Percentiles rank a stretch among this genome's conserved stretches.
Conservation (phyloP, 495 filamentous ascomycete species). For the Gamarada debralockiae region DNA sequence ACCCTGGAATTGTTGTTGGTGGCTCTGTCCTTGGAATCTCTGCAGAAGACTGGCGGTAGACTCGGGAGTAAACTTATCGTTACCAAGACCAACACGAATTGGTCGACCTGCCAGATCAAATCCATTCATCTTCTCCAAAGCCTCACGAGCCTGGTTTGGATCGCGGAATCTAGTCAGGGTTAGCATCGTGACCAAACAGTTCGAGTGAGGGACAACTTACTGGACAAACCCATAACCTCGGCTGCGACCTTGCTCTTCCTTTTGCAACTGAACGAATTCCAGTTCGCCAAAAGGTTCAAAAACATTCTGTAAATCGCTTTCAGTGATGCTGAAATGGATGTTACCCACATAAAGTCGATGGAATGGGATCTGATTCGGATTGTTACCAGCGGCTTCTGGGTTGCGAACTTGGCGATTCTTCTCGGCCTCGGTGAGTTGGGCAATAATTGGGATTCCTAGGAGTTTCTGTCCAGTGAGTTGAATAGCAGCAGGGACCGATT, state of each 20-base stretch:
- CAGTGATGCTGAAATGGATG: slow-evolving; percentile 99
- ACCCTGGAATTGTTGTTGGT: slow-evolving; percentile 80
- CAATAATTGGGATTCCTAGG: slow-evolving; percentile 97
- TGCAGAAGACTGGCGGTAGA: slow-evolving; percentile 87
- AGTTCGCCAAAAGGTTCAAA: slow-evolving; percentile 98
- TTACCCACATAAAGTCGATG: slow-evolving; percentile 99
- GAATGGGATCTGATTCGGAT: slow-evolving; percentile 79
- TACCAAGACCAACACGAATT: slow-evolving; percentile 98
- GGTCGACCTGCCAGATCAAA: slow-evolving; percentile 97
- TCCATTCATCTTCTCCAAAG: slow-evolving; percentile 98
- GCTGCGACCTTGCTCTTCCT: slow-evolving; percentile 87
- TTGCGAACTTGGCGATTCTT: slow-evolving; percentile 97
- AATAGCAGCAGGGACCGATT: slow-evolving; percentile 88
- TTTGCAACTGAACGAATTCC: slow-evolving; percentile 95
- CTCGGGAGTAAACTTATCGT: slow-evolving; percentile 99
- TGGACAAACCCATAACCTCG: slow-evolving; percentile 98
- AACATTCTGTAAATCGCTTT: slow-evolving; percentile 90
- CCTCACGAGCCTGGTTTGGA: slow-evolving; percentile 85
- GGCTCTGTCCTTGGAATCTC: slow-evolving; percentile 79
- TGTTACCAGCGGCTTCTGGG: slow-evolving; percentile 61
- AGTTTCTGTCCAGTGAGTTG: slow-evolving; percentile 99
- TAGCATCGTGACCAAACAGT: slow-evolving; percentile 1
- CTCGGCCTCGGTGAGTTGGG: slow-evolving; percentile 96
- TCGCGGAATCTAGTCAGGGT: slow-evolving; percentile 71
- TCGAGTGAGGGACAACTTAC: slow-evolving; percentile 52